phyloP scores from a whole-genome alignment of 164 flowering plant genomes.

The Aristolochia californica region DNA sequence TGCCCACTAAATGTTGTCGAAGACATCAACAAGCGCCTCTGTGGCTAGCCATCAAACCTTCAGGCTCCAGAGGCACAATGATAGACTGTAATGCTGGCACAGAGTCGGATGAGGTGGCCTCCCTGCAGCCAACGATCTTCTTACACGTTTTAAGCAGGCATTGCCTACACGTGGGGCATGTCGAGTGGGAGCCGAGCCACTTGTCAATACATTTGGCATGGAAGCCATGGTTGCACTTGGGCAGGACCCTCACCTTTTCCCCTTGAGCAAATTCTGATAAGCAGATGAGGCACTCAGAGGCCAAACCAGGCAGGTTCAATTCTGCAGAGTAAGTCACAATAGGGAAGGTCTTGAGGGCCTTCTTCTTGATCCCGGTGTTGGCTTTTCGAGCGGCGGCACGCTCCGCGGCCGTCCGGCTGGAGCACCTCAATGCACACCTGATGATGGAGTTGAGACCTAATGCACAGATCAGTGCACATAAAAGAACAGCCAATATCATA shows the following conservation, averaged over 20 bases:
- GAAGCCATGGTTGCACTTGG: constrained; percentile 79
- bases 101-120: not conserved
- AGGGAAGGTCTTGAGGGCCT: constrained; percentile 51
- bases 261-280: constrained; percentile 56
- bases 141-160: constrained; percentile 47
- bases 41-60: constrained; percentile 42
- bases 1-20: not conserved
- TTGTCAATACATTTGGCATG: constrained; percentile 73
- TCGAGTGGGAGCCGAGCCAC: constrained; percentile 73
- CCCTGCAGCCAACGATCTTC: constrained; percentile 31
- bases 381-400: constrained; percentile 18
- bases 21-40: constrained; percentile 13
- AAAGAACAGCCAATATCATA: constrained; percentile 70
- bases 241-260: constrained; percentile 48
- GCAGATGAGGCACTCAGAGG: constrained; percentile 68
- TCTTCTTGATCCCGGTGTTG: constrained; percentile 56
- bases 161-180: constrained; percentile 82
- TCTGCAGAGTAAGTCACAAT: constrained; percentile 37
- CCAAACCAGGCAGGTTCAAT: constrained; percentile 36
- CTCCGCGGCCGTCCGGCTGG: constrained; percentile 16
- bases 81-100: not conserved
- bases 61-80: constrained; percentile 52
- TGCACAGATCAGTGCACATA: constrained; percentile 78
- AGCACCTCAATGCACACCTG: constrained; percentile 67
- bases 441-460: constrained; percentile 72